Conservation (phyloP, 208 protist species). For the Leptomonas seymouri region DNA sequence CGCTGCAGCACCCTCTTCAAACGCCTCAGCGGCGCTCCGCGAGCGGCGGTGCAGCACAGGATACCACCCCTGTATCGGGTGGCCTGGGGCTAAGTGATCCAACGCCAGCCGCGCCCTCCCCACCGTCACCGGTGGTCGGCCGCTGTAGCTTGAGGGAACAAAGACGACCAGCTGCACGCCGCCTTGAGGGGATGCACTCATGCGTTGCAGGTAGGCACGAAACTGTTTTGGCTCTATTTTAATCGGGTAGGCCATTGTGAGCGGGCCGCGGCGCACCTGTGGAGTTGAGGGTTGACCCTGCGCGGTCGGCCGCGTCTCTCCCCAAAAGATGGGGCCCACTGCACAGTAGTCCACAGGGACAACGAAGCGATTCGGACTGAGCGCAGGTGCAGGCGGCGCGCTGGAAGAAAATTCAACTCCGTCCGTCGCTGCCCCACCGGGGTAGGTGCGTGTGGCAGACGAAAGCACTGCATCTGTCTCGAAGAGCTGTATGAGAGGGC, state of each 20-base stretch:
- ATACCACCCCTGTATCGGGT: slow-evolving; percentile 73
- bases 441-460: not conserved
- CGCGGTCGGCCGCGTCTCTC: slow-evolving; percentile 60
- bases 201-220: slow-evolving; percentile 60
- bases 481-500: slow-evolving; percentile 49
- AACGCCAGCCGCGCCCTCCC: slow-evolving; percentile 65
- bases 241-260: slow-evolving; percentile 73
- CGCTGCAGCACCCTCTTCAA: not conserved
- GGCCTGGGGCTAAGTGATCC: slow-evolving; percentile 41
- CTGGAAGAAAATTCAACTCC: not conserved
- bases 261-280: slow-evolving; percentile 45
- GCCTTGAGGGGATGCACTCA: slow-evolving; percentile 52
- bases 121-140: slow-evolving; percentile 56
- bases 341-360: slow-evolving; percentile 85
- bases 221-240: slow-evolving; percentile 67
- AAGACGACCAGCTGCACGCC: slow-evolving; percentile 79
- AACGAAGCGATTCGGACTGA: slow-evolving; percentile 52
- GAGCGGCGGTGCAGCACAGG: slow-evolving; percentile 52
- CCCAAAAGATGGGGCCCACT: slow-evolving; percentile 80
- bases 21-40: not conserved
- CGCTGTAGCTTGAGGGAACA: slow-evolving; percentile 86
- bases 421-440: not conserved
- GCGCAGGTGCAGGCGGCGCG: not conserved
- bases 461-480: slow-evolving; percentile 5
- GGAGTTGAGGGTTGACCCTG: slow-evolving; percentile 73